Evolutionary conservation across 2,329 filamentous ascomycete genomes (phyloP).

Genomic region (Alternaria arbusti): DNA sequence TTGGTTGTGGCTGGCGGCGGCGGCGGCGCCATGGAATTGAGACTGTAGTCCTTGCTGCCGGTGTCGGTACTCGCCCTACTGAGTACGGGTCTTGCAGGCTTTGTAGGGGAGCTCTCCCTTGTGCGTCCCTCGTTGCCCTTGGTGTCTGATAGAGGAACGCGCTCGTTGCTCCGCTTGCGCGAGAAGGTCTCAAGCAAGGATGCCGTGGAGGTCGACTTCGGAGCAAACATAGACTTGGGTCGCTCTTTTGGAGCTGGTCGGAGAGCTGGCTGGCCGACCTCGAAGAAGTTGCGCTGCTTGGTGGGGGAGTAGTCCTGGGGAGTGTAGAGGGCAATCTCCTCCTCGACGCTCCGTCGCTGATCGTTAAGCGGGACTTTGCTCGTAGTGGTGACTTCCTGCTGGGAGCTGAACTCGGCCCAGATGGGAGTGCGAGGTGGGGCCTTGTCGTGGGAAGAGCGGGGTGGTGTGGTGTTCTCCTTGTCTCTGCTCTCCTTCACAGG

Average conservation of each 20-base stretch:
- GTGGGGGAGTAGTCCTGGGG: slow-evolving; percentile 65
- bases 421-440: slow-evolving; percentile 68
- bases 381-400: slow-evolving; percentile 42
- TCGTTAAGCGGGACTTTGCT: slow-evolving; percentile 55
- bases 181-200: slow-evolving; percentile 50
- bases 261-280: slow-evolving; percentile 55
- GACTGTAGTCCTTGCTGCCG: slow-evolving; percentile 22
- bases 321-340: slow-evolving; percentile 65
- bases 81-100: slow-evolving; percentile 27
- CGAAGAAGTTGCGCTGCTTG: slow-evolving; percentile 68
- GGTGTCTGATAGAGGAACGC: slow-evolving; percentile 41
- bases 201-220: slow-evolving; percentile 50
- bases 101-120: slow-evolving; percentile 33
- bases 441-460: slow-evolving; percentile 54
- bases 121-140: slow-evolving; percentile 40
- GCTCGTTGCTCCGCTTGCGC: slow-evolving; percentile 45
- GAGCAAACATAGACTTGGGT: slow-evolving; percentile 60
- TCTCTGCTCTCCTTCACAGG: slow-evolving; percentile 60
- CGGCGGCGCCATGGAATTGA: slow-evolving; percentile 21
- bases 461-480: slow-evolving; percentile 82
- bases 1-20: slow-evolving; percentile 31
- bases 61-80: slow-evolving; percentile 40
- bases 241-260: slow-evolving; percentile 47
- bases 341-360: slow-evolving; percentile 54
- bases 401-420: slow-evolving; percentile 74